Percentiles rank a stretch among this genome's conserved stretches.
phyloP scores from a whole-genome alignment of 306 rosid species.

The Acmispon strigosus region DNA sequence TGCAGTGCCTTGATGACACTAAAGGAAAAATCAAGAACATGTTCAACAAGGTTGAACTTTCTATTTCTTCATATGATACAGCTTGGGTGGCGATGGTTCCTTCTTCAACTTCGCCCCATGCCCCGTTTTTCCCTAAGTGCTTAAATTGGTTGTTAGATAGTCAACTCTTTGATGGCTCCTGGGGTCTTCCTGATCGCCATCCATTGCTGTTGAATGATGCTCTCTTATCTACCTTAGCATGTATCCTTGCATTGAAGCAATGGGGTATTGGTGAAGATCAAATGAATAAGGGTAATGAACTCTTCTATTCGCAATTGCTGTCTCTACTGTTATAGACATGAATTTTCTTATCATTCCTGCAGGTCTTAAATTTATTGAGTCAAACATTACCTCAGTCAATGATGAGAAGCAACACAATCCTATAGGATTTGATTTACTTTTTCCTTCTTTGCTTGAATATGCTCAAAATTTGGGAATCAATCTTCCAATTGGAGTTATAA shows the following conservation, averaged over 20 bases:
- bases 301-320: neutral
- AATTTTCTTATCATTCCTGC: conserved; percentile 18
- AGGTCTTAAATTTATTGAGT: conserved; percentile 69
- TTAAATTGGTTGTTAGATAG: conserved; percentile 64
- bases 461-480: conserved; percentile 51
- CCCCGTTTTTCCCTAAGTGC: conserved; percentile 71
- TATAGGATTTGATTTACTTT: conserved; percentile 64
- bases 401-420: conserved; percentile 64
- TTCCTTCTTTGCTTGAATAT: conserved; percentile 56
- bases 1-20: conserved; percentile 49
- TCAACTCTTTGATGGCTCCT: conserved; percentile 76
- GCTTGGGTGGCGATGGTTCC: conserved; percentile 95
- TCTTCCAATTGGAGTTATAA: conserved; percentile 34
- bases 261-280: conserved; percentile 64
- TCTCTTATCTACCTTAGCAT: conserved; percentile 68
- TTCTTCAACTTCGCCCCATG: conserved; percentile 37
- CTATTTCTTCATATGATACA: conserved; percentile 76
- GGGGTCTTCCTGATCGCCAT: conserved; percentile 52
- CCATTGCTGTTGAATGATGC: conserved; percentile 55
- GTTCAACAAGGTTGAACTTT: conserved; percentile 66
- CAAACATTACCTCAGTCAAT: conserved; percentile 51
- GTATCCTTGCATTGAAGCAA: conserved; percentile 61
- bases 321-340: neutral
- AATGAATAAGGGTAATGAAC: conserved; percentile 46
- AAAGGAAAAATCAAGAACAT: conserved; percentile 52